A percentile compares a stretch with the other conserved stretches of the same genome.
These are phyloP conservation scores for Phytophthora sp. DNA, from an alignment of 352 stramenopile species.

Conservation along the genomic window DNA sequence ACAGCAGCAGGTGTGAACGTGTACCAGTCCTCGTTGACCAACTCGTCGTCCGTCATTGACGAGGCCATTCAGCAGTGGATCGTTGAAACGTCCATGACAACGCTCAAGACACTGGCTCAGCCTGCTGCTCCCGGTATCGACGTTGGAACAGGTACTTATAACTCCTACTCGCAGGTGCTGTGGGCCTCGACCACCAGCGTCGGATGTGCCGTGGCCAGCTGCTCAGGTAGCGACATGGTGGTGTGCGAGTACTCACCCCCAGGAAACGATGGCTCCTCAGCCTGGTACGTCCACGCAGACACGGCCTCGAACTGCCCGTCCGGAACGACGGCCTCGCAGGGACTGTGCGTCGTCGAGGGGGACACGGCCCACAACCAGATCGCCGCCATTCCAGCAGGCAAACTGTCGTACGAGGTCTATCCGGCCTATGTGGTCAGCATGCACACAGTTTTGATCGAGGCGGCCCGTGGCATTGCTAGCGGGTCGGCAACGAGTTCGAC, in stretches of 20 bases:
- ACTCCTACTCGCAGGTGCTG: slow-evolving; percentile 80
- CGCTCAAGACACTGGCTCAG: slow-evolving; percentile 51
- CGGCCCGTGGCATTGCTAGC: slow-evolving; percentile 36
- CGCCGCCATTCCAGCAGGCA: slow-evolving; percentile 55
- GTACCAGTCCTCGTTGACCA: slow-evolving; percentile 42
- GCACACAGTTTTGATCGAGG: slow-evolving; percentile 54
- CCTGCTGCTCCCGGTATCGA: slow-evolving; percentile 47
- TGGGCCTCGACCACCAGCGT: slow-evolving; percentile 67
- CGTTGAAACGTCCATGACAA: slow-evolving; percentile 54
- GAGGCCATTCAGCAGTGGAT: slow-evolving; percentile 66
- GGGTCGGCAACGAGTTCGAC: slow-evolving; percentile 18
- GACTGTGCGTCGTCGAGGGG: slow-evolving; percentile 60
- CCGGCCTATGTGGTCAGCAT: slow-evolving; percentile 58
- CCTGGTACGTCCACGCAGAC: slow-evolving; percentile 69
- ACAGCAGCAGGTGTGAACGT: slow-evolving; percentile 53
- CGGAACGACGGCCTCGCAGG: slow-evolving; percentile 48
- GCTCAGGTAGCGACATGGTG: slow-evolving; percentile 45
- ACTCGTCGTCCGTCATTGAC: slow-evolving; percentile 48
- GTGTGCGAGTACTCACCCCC: slow-evolving; percentile 69
- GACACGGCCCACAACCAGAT: slow-evolving; percentile 59
- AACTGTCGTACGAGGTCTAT: slow-evolving; percentile 69
- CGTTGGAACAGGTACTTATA: slow-evolving; percentile 67
- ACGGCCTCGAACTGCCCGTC: slow-evolving; percentile 54
- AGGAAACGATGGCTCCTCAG: slow-evolving; percentile 54
- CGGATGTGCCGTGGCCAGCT: slow-evolving; percentile 63